These are phyloP conservation scores for Tetrapisispora phaffii DNA, from an alignment of 805 yeast genomes.

Conservation along the genomic window DNA sequence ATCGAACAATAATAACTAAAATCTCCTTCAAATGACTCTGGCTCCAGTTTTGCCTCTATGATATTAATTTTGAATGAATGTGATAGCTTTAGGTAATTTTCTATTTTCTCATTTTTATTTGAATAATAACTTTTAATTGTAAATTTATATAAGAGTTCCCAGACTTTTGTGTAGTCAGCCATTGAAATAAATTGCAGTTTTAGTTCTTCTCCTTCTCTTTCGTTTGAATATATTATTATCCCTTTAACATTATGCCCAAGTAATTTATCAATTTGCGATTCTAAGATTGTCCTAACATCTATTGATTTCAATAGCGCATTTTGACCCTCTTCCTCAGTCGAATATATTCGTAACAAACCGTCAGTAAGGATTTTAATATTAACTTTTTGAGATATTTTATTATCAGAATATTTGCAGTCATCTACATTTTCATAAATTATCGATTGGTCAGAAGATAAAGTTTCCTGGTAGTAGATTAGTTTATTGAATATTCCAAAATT, in stretches of 20 bases:
- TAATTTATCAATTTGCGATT: not conserved
- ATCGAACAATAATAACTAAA: not conserved
- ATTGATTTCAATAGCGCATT: not conserved
- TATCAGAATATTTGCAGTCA: not conserved
- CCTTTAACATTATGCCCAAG: not conserved
- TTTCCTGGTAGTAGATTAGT: constrained; percentile 18
- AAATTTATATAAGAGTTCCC: not conserved
- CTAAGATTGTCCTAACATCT: not conserved
- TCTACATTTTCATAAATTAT: not conserved
- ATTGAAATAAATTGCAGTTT: not conserved
- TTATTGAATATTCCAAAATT: constrained; percentile 47
- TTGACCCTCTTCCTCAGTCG: not conserved
- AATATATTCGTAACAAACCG: not conserved
- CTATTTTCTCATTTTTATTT: not conserved
- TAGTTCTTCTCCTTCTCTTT: not conserved
- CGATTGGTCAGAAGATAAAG: not conserved
- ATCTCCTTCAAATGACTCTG: not conserved
- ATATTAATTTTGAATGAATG: not conserved
- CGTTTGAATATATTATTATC: not conserved
- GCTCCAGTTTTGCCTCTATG: not conserved
- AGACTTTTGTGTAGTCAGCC: not conserved
- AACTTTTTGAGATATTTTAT: not conserved
- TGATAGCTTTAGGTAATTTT: not conserved
- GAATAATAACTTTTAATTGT: not conserved
- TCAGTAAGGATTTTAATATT: not conserved